Conservation (phyloP, 148 eudicot species). For the Rhododendron kiyosumense region DNA sequence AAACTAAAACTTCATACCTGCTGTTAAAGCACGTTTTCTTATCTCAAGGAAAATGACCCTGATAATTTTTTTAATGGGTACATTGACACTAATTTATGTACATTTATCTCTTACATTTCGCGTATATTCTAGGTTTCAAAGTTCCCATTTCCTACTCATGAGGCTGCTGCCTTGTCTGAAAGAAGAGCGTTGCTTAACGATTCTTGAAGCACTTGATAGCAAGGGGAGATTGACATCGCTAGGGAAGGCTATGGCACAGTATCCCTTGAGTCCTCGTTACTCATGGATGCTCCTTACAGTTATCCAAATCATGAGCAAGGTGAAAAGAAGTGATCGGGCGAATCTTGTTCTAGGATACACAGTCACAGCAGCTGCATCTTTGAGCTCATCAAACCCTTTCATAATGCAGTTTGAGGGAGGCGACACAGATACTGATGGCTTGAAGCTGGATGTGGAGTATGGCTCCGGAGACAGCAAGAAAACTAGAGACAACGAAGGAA, state of each 20-base stretch:
- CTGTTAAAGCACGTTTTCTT: not conserved
- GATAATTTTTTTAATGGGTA: not conserved
- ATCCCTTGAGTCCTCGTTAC: constrained; percentile 88
- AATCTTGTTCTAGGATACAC: constrained; percentile 69
- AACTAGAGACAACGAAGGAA: constrained; percentile 23
- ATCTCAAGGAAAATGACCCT: not conserved
- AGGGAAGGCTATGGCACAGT: constrained; percentile 85
- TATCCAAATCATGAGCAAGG: constrained; percentile 47
- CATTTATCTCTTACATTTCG: not conserved
- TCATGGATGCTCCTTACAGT: constrained; percentile 85
- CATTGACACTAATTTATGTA: not conserved
- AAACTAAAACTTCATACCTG: not conserved
- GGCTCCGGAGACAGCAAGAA: not conserved
- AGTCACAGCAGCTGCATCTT: constrained; percentile 80
- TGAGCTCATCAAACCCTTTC: constrained; percentile 76
- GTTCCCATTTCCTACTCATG: constrained; percentile 89
- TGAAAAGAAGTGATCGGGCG: constrained; percentile 31
- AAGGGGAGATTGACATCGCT: constrained; percentile 65
- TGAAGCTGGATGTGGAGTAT: constrained; percentile 21
- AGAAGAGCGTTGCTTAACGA: constrained; percentile 70
- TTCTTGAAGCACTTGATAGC: constrained; percentile 75
- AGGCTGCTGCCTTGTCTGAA: constrained; percentile 44
- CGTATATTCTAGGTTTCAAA: constrained; percentile 45
- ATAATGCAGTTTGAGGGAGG: constrained; percentile 45
- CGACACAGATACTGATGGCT: constrained; percentile 17